These are phyloP conservation scores for Chloranthus sessilifolius DNA, from an alignment of 164 flowering plant species.

Conservation along the genomic window DNA sequence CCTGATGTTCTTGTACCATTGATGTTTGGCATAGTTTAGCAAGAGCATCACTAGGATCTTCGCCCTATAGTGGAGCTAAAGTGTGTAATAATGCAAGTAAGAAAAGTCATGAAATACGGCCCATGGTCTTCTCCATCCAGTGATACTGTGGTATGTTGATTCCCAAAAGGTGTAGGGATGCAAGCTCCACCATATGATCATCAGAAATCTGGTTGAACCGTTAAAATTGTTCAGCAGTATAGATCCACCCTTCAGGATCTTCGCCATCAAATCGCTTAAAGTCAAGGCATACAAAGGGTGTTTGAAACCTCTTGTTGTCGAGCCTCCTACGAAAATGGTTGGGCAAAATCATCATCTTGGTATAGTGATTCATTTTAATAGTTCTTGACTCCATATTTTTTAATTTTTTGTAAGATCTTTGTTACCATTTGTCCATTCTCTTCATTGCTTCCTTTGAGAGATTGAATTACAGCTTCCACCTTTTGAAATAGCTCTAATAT, in stretches of 20 bases:
- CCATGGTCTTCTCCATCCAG: not conserved
- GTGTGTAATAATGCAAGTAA: not conserved
- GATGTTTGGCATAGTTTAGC: constrained; percentile 3
- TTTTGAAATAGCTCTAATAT: not conserved
- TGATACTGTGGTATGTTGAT: not conserved
- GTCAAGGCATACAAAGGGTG: not conserved
- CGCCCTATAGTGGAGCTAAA: not conserved
- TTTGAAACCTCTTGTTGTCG: not conserved
- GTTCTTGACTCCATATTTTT: not conserved
- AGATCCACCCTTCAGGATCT: not conserved
- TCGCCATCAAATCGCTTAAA: not conserved
- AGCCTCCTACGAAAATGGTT: not conserved
- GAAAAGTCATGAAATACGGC: not conserved
- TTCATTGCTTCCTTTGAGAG: not conserved
- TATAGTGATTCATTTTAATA: not conserved
- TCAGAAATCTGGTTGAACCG: not conserved
- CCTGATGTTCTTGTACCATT: not conserved
- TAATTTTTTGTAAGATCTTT: not conserved
- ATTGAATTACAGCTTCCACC: not conserved
- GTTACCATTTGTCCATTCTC: not conserved
- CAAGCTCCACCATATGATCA: not conserved
- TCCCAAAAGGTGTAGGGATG: not conserved
- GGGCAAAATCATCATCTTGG: not conserved
- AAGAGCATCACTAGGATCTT: not conserved
- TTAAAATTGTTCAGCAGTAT: not conserved